Evolutionary conservation across 129 eudicot species (phyloP).

Genomic region (Helianthus tuberosus): DNA sequence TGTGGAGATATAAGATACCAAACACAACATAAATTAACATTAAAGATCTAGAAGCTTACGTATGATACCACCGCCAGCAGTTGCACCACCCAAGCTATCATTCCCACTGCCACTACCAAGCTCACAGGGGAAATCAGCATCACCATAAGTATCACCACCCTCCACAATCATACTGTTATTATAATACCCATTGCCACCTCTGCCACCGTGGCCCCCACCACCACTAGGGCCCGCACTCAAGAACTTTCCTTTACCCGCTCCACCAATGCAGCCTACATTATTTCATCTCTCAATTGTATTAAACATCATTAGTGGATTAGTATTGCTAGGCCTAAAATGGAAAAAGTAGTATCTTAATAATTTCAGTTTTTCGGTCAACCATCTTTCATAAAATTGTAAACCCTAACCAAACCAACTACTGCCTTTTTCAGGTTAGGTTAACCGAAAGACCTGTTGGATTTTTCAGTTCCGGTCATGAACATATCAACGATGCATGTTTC

Average conservation of each 20-base stretch:
- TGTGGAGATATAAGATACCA: too few species aligned
- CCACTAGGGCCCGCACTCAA: constrained; percentile 68
- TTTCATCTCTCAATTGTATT: constrained; percentile 26
- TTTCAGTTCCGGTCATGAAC: neutral
- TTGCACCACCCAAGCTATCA: constrained; percentile 65
- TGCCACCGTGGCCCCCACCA: constrained; percentile 95
- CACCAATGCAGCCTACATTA: constrained; percentile 74
- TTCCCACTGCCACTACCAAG: constrained; percentile 97
- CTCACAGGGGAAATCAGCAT: constrained; percentile 90
- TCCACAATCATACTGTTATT: constrained; percentile 50
- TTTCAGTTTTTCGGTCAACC: neutral
- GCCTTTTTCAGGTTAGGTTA: neutral
- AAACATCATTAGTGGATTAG: neutral
- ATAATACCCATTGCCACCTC: constrained; percentile 77
- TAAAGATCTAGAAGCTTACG: constrained; percentile 41
- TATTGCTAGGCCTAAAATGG: neutral
- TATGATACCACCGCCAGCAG: constrained; percentile 90
- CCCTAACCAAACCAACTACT: neutral
- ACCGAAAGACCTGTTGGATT: neutral
- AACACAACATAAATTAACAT: constrained; percentile 15
- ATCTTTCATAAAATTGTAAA: neutral
- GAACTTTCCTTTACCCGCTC: constrained; percentile 70
- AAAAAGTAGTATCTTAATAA: neutral
- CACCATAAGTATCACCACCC: constrained; percentile 77
- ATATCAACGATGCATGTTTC: constrained; percentile 2